Evolutionary conservation across 495 filamentous ascomycete genomes (phyloP), one percentile per base, ranked within the genome.

Genomic region (Tuber calosporum): DNA sequence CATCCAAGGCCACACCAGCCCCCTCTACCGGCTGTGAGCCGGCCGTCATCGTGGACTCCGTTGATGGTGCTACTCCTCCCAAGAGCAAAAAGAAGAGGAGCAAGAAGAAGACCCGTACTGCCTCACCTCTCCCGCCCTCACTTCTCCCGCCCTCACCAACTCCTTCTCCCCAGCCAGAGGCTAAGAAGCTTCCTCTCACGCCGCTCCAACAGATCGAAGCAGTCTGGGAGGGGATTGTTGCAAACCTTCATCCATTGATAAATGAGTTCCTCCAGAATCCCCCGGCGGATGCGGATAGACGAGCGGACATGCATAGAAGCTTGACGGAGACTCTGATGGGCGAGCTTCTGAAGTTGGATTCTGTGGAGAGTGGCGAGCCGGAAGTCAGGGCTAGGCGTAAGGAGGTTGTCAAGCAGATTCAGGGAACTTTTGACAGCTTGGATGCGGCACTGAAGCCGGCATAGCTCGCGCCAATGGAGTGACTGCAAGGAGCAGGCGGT

Each of bases 301-400:
- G 88, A 58, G 88, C 88, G 30, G 90, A 91, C 58, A 91, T 94
- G 76, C 89, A 97, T 74, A 89, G 90, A 82, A 91, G 88, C 81
- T 80, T 97, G 43, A 89, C 87, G 39, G 95, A 97, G 85, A 92
- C 89, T 5, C 90, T 97, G 71, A 84, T 98, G 85, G 86, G 88
- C 69, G 92, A 97, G 81, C 75, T 97, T 73, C 77, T 99, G 78
- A 97, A 96, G 83, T 85, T 94, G 38, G 94, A 97, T 84, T 90
- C 86, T 20, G 89, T 97, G 38, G 92, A 94, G 72, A 90, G 88
- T 4, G 87, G 90, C 30, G 87, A 94, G 77, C 85, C 82, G 30
- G 87, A 87, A 13, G 87, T 88, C 48, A 86, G 94, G 66, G 84
- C 84, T 66, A 87, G 85, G 78, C 86, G 94, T 79, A 91, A 90